phyloP scores from a whole-genome alignment of 805 yeast genomes.

The Kuraishia molischiana region DNA sequence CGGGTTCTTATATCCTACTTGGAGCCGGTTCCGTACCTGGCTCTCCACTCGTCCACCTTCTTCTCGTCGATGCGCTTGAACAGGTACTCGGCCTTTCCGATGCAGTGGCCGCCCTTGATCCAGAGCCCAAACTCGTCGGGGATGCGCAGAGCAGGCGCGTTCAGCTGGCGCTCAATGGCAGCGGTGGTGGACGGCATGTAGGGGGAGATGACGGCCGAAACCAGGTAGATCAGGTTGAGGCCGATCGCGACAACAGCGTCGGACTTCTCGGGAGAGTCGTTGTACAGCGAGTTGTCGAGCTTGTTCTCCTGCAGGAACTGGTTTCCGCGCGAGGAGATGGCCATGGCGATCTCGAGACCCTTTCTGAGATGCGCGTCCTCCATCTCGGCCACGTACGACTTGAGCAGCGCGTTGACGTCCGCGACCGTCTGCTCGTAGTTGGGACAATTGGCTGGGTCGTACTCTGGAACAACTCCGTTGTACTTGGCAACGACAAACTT shows the following conservation, averaged over 20 bases:
- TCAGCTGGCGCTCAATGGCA: conserved; percentile 68
- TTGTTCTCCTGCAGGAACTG: conserved; percentile 93
- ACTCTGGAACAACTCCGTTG: conserved; percentile 80
- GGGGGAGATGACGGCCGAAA: conserved; percentile 78
- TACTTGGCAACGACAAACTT: conserved; percentile 87
- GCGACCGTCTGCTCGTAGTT: conserved; percentile 32
- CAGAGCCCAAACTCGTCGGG: conserved; percentile 66
- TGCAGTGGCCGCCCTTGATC: conserved; percentile 72
- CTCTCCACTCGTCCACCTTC: conserved; percentile 81
- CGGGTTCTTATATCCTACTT: too few relatives aligned
- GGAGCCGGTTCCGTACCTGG: conserved; percentile 46
- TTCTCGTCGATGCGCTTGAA: conserved; percentile 88
- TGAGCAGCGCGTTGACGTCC: conserved; percentile 57
- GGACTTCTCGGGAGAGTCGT: conserved; percentile 65
- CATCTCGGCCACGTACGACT: conserved; percentile 58
- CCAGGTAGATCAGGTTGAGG: conserved; percentile 74
- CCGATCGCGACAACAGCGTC: conserved; percentile 93
- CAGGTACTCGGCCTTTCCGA: conserved; percentile 85
- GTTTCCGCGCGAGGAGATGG: conserved; percentile 87
- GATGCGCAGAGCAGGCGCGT: conserved; percentile 71
- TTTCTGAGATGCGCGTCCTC: conserved; percentile 74
- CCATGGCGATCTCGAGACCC: conserved; percentile 89
- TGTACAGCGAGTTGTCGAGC: conserved; percentile 78
- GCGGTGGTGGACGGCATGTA: conserved; percentile 80
- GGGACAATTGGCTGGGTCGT: conserved; percentile 35